These are phyloP conservation scores for Coelastrella sp. DNA, from an alignment of 139 green algal genomes.

Conservation along the genomic window DNA sequence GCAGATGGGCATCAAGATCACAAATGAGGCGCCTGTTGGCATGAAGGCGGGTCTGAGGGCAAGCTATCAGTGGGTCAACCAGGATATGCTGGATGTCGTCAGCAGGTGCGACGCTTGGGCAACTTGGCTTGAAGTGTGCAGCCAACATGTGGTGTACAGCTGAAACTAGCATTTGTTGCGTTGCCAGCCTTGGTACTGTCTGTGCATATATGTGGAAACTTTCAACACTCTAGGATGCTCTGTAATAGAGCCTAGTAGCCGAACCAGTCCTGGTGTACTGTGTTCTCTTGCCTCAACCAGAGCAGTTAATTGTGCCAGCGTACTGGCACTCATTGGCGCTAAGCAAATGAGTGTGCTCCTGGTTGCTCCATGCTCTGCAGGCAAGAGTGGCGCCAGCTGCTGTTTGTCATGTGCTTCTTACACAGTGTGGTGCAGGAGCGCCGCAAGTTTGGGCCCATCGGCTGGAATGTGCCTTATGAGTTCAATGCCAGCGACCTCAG, in stretches of 20 bases:
- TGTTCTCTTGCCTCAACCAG: too few species aligned
- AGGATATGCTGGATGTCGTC: constrained; percentile 87
- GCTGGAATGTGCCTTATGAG: constrained; percentile 98
- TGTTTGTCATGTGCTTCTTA: constrained; percentile 94
- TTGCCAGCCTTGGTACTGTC: background rate
- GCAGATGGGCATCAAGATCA: constrained; percentile 93
- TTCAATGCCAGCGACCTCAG: constrained; percentile 94
- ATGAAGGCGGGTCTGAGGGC: constrained; percentile 91
- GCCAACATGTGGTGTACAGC: too few species aligned
- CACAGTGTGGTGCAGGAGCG: constrained; percentile 92
- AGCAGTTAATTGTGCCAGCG: too few species aligned
- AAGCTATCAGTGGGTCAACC: constrained; percentile 89
- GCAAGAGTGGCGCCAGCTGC: constrained; percentile 92
- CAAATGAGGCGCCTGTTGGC: constrained; percentile 94
- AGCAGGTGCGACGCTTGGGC: constrained; percentile 5
- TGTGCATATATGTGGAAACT: background rate
- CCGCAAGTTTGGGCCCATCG: constrained; percentile 95
- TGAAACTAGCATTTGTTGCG: too few species aligned
- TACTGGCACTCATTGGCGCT: background rate
- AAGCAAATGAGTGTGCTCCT: background rate
- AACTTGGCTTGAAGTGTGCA: background rate
- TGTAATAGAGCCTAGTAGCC: too few species aligned
- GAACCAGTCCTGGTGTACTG: too few species aligned
- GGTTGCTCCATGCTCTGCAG: background rate
- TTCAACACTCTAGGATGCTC: too few species aligned